Conservation (phyloP, 805 yeast species). For the Danielia reshetovae region DNA sequence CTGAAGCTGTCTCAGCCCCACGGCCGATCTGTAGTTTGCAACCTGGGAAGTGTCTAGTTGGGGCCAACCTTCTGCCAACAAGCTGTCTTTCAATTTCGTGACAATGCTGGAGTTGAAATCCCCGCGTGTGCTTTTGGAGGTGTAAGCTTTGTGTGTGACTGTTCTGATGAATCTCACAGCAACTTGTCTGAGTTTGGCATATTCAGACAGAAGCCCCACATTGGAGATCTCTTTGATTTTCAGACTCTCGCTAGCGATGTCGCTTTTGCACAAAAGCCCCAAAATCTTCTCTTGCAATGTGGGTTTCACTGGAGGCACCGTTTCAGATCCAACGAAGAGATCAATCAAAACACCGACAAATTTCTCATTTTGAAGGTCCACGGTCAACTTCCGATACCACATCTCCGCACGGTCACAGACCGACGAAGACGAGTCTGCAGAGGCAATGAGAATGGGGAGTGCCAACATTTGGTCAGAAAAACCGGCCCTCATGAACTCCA, state of each 20-base stretch:
- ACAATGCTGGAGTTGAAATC: conserved; percentile 45
- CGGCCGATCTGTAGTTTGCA: conserved; percentile 28
- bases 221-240: conserved; percentile 48
- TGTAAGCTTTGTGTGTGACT: conserved; percentile 32
- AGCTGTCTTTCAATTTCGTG: conserved; percentile 46
- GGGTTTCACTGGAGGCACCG: conserved; percentile 49
- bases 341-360: conserved; percentile 43
- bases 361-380: conserved; percentile 48
- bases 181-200: conserved; percentile 48
- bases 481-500: conserved; percentile 40
- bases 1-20: conserved; percentile 55
- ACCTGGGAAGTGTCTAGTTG: conserved; percentile 31
- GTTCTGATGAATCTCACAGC: conserved; percentile 65
- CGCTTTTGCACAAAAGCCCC: conserved; percentile 47
- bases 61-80: conserved; percentile 63
- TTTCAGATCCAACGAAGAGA: conserved; percentile 50
- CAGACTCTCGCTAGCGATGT: conserved; percentile 41
- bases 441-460: conserved; percentile 57
- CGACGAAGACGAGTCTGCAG: conserved; percentile 54
- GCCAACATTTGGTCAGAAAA: conserved; percentile 35
- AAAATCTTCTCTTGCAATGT: conserved; percentile 56
- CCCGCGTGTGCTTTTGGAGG: conserved; percentile 1
- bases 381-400: conserved; percentile 43
- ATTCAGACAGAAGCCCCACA: conserved; percentile 57
- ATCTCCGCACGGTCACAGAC: conserved; percentile 55